phyloP scores from a whole-genome alignment of 257 asterid genomes.

The Solanum verrucosum region DNA sequence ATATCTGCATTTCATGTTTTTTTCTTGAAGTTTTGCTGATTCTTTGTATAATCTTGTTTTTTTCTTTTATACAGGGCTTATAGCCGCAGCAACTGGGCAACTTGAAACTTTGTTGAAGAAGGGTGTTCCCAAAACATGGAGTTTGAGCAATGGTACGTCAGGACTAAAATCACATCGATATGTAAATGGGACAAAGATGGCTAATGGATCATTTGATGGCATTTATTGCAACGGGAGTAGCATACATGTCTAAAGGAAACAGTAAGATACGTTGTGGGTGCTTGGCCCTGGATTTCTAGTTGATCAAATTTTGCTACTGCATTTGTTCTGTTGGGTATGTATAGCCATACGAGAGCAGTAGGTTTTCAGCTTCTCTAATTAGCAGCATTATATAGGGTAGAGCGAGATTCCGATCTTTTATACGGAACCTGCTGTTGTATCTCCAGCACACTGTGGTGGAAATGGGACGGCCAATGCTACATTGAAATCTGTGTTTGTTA shows the following conservation, averaged over 20 bases:
- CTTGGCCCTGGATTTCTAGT: neutral
- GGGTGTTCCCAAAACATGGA: neutral
- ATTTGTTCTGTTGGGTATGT: neutral
- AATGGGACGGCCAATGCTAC: neutral
- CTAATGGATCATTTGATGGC: slow-evolving; percentile 23
- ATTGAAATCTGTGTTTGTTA: neutral
- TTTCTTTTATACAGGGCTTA: slow-evolving; percentile 20
- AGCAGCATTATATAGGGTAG: neutral
- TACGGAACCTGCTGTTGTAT: slow-evolving; percentile 15
- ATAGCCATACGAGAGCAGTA: neutral
- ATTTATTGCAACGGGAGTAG: slow-evolving; percentile 21
- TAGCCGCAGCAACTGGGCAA: slow-evolving; percentile 34
- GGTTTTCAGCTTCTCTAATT: slow-evolving; percentile 11
- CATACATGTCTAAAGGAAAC: slow-evolving; percentile 14
- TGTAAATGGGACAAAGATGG: slow-evolving; percentile 14
- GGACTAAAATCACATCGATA: slow-evolving; percentile 9
- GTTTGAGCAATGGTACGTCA: slow-evolving; percentile 12
- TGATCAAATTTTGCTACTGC: neutral
- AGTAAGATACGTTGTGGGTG: neutral
- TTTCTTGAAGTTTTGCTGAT: neutral
- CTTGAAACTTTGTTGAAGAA: slow-evolving; percentile 20
- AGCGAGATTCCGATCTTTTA: slow-evolving; percentile 26
- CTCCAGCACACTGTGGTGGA: slow-evolving; percentile 7
- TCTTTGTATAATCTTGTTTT: neutral
- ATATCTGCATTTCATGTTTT: neutral